Conservation (phyloP, 371 early-diverging fungal genomes). For the Rhizopus sp. region DNA sequence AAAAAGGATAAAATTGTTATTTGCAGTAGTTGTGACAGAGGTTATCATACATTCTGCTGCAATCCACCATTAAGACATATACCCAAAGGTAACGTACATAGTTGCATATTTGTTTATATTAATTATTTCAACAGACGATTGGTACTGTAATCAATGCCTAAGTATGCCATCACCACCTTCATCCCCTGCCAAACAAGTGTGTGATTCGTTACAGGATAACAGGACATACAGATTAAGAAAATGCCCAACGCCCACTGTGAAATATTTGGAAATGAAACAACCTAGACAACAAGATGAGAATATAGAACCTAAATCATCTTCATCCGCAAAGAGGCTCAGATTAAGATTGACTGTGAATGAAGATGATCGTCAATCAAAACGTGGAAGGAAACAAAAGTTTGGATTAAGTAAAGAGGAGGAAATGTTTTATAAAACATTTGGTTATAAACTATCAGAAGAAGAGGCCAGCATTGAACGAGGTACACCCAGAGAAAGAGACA, state of each 20-base stretch:
- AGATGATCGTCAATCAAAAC: background rate
- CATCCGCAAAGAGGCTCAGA: constrained; percentile 10
- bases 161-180: constrained; percentile 31
- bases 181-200: background rate
- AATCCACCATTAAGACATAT: constrained; percentile 30
- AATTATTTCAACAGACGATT: constrained; percentile 28
- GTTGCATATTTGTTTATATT: background rate
- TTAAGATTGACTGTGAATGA: constrained; percentile 19
- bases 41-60: constrained; percentile 39
- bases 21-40: constrained; percentile 41
- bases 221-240: constrained; percentile 16
- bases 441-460: constrained; percentile 53
- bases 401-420: constrained; percentile 19
- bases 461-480: constrained; percentile 60
- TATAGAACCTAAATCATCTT: background rate
- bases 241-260: constrained; percentile 21
- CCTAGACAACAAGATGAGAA: constrained; percentile 3
- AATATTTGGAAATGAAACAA: constrained; percentile 17
- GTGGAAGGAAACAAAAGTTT: constrained; percentile 4
- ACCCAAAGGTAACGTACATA: constrained; percentile 37
- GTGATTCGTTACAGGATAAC: constrained; percentile 4
- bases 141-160: constrained; percentile 39
- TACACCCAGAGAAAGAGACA: constrained; percentile 54
- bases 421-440: constrained; percentile 47
- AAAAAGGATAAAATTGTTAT: constrained; percentile 33